Evolutionary conservation across 2,329 filamentous ascomycete genomes (phyloP).

Genomic region (Alternaria alternata): DNA sequence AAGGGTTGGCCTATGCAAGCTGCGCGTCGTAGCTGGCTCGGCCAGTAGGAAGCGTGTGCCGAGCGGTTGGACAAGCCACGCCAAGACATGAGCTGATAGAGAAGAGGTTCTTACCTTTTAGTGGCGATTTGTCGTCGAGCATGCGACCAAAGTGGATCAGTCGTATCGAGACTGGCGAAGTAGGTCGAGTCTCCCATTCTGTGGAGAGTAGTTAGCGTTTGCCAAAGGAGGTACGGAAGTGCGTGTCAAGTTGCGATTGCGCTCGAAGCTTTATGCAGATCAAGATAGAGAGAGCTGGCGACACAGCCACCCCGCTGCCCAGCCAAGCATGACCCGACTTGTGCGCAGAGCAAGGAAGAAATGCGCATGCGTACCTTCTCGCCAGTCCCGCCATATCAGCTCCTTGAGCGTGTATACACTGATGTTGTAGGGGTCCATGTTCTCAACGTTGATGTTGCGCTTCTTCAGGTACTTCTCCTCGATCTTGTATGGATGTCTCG

Average conservation of each 20-base stretch:
- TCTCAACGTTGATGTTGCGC: constrained; percentile 78
- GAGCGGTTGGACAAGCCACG: constrained; percentile 29
- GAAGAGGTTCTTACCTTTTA: constrained; percentile 72
- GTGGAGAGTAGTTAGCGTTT: constrained; percentile 31
- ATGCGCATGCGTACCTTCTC: constrained; percentile 64
- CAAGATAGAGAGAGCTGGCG: neutral
- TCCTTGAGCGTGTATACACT: constrained; percentile 95
- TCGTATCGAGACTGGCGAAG: constrained; percentile 86
- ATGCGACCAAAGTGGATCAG: constrained; percentile 92
- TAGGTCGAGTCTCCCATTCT: constrained; percentile 88
- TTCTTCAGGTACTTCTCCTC: constrained; percentile 86
- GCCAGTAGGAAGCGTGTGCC: constrained; percentile 22
- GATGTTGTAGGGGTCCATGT: constrained; percentile 83
- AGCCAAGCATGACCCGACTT: neutral
- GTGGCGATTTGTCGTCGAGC: constrained; percentile 83
- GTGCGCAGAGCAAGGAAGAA: neutral
- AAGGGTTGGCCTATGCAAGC: constrained; percentile 1
- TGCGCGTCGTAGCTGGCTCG: constrained; percentile 6
- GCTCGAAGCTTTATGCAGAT: neutral
- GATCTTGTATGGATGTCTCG: constrained; percentile 87
- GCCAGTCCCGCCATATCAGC: constrained; percentile 91
- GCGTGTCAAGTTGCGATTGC: neutral
- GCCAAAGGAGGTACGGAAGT: neutral
- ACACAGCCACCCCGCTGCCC: neutral
- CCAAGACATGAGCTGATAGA: constrained; percentile 20